Conservation (phyloP, 2,329 filamentous ascomycete genomes). For the Helicocarpus griseus region DNA sequence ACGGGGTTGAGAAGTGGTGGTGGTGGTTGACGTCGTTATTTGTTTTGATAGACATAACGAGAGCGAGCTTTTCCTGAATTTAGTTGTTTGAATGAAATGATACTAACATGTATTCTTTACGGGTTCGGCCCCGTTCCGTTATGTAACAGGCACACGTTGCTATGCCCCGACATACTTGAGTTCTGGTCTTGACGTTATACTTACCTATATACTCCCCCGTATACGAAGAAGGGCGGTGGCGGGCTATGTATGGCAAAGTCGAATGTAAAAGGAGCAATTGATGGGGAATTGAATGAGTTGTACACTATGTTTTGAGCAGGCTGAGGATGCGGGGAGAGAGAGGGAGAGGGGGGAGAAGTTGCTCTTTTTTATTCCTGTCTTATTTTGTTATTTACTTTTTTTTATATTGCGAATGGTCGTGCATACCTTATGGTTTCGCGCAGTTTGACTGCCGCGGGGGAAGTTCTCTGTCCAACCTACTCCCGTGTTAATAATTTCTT, state of each 20-base stretch:
- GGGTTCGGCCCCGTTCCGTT: neutral
- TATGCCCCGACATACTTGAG: neutral
- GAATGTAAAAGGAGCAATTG: neutral
- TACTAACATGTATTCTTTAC: neutral
- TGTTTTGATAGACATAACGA: neutral
- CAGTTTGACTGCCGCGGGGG: neutral
- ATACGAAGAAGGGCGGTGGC: neutral
- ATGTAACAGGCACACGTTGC: neutral
- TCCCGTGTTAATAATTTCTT: neutral
- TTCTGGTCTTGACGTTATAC: no score
- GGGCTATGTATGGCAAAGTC: neutral
- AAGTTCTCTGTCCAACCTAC: no score
- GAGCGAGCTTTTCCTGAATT: no score
- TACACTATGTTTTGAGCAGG: no score
- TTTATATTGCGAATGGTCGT: neutral
- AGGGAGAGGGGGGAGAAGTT: constrained; percentile 68
- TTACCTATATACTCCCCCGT: neutral
- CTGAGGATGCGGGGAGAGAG: constrained; percentile 65
- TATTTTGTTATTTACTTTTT: neutral
- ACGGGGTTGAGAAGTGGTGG: neutral
- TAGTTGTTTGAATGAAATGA: neutral
- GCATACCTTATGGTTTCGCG: neutral
- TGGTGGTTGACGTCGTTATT: neutral
- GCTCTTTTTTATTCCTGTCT: neutral
- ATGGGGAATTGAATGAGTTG: no score